Base-by-base conservation (phyloP, 805 yeast species). In the Scheffersomyces coipomensis region DNA sequence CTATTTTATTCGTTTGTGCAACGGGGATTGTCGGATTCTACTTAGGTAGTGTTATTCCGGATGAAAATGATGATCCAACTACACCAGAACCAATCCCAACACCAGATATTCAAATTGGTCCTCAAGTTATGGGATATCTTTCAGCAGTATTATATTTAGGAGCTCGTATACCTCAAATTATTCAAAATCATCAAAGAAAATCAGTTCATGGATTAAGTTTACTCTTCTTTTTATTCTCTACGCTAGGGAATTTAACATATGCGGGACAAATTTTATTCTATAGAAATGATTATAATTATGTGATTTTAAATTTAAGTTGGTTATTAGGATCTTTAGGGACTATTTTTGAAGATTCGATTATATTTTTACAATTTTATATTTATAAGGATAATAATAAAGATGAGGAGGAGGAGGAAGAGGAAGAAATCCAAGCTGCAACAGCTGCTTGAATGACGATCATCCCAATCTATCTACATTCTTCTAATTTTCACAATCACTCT, bases 141-240 rank as follows among this genome's bases (percentile, higher is more conserved):
- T 80, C 88, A 3, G 91, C 95, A 1, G 44, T 67, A 2, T 62
- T 85, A 41, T 85, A 85, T 57, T 68, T 85, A 47, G 78, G 85
- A 7, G 93, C 93, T 2, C 66, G 88, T 47, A 75, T 54, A 51
- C 99, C 99, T 0, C 99, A 91, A 62, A 85, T 91, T 38, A 65
- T 76, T 41, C 95, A 86, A 55, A 91, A 91, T 63, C 78, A 81
- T 58, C 68, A 68, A 34, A 77, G 96, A 47, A 79, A 82, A 52
- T 85, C 96, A 4, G 89, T 89, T 39, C 75, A 79, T 40, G 98
- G 98, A 1, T 82, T 93, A 51, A 84, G 96, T 40, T 76, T 91
- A 45, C 75, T 88, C 37, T 86, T 85, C 62, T 85, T 85, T 64
- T 60, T 85, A 47, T 79, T 85, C 46, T 83, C 90, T 22, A 76